Evolutionary conservation across 2,329 filamentous ascomycete species (phyloP), one percentile per base, ranked within the genome.

Genomic region (Fonsecaea nubica): DNA sequence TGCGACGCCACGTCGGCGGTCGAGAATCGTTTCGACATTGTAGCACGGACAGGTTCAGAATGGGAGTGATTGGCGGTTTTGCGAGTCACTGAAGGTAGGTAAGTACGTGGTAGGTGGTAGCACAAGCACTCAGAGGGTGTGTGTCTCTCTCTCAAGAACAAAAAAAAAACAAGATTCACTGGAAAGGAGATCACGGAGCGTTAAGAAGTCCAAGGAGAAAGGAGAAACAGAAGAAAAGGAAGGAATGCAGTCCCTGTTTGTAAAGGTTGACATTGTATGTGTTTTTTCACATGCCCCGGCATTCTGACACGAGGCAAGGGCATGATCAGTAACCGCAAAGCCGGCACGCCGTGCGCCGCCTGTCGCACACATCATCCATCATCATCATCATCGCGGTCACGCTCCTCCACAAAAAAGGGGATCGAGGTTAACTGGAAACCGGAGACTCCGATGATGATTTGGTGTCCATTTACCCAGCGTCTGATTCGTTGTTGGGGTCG

Each of bases 21-120:
- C 62, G 89, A 90, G 79, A 97, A 97, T 35, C 87, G 90, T 82
- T 95, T 91, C 58, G 93, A 91, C 95, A 99, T 99, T 75, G 65
- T 85, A 52, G 15, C 9, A 33, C 32, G 30, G 18, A 58, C 38
- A 18, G 3, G 25, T n/a, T 56, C 15, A 64, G n/a, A n/a, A 40
- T 13, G 38, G 35, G 36, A 18, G 9, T 15, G 36, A 50, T 56
- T 57, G 57, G 33, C n/a, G 25, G 25, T 5, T 21, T 57, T 21
- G 21, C 8, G n/a, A 61, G 15, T 4, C 52, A 58, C n/a, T 25
- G 25, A 25, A 25, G 25, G 25, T 25, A 3, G 3, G 25, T 25
- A 25, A 25, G 25, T 25, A 25, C 25, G 25, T 25, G 38, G 32
- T 25, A 59, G 8, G 30, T 18, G 53, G 38, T 21, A 55, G n/a